Base-by-base conservation (phyloP, 2,329 filamentous ascomycete genomes). In the Aspergillus phoenicis region DNA sequence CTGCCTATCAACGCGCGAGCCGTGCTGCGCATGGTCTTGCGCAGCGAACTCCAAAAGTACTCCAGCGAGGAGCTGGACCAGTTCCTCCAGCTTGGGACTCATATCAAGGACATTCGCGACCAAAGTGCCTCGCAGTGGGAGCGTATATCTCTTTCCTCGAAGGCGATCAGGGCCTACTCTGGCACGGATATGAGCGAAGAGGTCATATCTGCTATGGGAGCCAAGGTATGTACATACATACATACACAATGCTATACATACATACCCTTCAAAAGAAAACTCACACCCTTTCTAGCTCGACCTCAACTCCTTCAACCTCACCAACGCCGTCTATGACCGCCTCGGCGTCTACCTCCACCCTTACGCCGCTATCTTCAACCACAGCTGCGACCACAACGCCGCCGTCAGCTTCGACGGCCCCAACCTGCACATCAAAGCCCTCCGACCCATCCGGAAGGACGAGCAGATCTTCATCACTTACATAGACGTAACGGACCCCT, bases 401-500 rank as follows among this genome's bases (percentile, higher is more conserved):
- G 80, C 81, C 30, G 79, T 87, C 17, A 78, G 84, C 11, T 87
- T 87, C 74, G 84, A 87, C 60, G 81, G 84, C 20, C 75, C 81
- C 3, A 70, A 75, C 33, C 71, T 86, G 8, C 77, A 77, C 13
- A 68, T 87, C 33, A 82, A 84, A 36, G 81, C 85, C 0, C 72
- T 87, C 1, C 75, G 74, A 11, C 77, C 81, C 0, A 86, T 89
- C 62, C 71, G 76, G 17, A 78, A 80, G 60, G 81, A 80, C 62
- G 82, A 86, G 30, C 85, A 89, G 69, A 78, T 89, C 30, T 84
- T 81, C 66, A 84, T 88, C 61, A 84, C 85, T 3, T 89, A 89
- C 68, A 78, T 87, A 62, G 87, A 89, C 66, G 77, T 77, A 38
- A 85, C 83, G 0, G 80, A 82, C 41, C 81, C 85, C 0, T 80